Base-by-base conservation (phyloP, 73 alveolate genomes). In the Paramecium bursaria region DNA sequence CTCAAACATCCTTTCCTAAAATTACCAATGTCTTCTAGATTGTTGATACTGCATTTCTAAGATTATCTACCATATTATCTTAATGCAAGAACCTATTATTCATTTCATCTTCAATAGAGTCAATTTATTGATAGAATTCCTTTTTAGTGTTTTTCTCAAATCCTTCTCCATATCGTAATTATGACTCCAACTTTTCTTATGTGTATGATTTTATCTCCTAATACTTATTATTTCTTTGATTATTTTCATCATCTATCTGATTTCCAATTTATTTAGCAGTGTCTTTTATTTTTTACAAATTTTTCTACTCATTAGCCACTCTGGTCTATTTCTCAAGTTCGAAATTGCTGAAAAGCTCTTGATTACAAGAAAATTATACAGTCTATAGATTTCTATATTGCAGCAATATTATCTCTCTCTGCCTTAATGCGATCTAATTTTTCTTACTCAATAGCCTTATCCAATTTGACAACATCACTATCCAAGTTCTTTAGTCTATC, bases 401-500 rank as follows among this genome's bases (percentile, higher is more conserved):
- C 14, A 7, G 29, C 79, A 4, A 60, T 60, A 29, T 60, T 60
- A 15, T 60, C 79, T 35, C 35, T 60, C 15, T 60, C 79, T 27
- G 79, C 35, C 4, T 33, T 60, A 11, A 60, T 60, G 29, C 79
- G 29, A 60, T 60, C 79, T 10, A 30, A 26, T 60, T 60, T 60
- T 35, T 60, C 79, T 60, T 60, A 60, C 13, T 60, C 79, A 27
- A 60, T 60, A 2, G 79, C 79, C 35, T 60, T 21, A 33, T 60
- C 54, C 35, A 60, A 60, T 11, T 26, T 30, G 11, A 60, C 79
- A 30, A 60, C 35, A 60, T 60, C 79, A 30, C 31, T 5, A 60
- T 60, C 79, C 35, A 60, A 60, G 3, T 19, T 60, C 0, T n/a
- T 15, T 1, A 67, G 21, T 19, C 44, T 35, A 3, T n/a, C 5